Evolutionary conservation across 768 basidiomycete species (phyloP), one percentile per base, ranked within the genome.

Genomic region (Exsudoporus frostii): DNA sequence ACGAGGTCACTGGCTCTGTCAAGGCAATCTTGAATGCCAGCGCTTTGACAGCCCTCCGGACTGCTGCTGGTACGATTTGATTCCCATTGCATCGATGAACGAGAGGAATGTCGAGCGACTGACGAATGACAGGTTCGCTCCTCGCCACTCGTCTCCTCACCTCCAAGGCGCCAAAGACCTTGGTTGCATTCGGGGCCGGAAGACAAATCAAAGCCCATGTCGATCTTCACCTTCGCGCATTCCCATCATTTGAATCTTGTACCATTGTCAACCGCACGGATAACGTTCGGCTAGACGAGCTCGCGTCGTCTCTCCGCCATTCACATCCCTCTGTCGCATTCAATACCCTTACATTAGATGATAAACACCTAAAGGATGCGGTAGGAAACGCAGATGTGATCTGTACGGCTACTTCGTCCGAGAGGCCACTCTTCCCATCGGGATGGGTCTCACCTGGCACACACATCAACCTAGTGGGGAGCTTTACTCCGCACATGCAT

Each of bases 11-110:
- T 0, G 92, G 92, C 1, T 71, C 73, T 0, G 78, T 85, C n/a
- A 85, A 79, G 56, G 91, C 88, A 0, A 71, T 95, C 32, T 70
- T 96, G 19, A 95, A 95, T 63, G 87, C 92, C 1, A 74, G 85
- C 27, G 76, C 75, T 36, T 71, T 95, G 60, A 95, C 93, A 2
- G 88, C 92, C 6, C 69, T 92, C 29, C 71, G 93, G 39, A 96
- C 88, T 51, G 91, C 91, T 46, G 88, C 88, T 56, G 88, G 91
- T 86, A 54, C 53, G 71, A 50, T 48, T 17, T 1, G 2, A 34
- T 45, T 29, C 15, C 17, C 3, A 13, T 9, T 14, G 4, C n/a
- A 38, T 34, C 11, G 7, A 47, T 4, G 27, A 7, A 14, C n/a
- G 5, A 43, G 10, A 10, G 25, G 11, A 29, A 27, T n/a, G 14